phyloP scores from a whole-genome alignment of 352 stramenopile genomes.

The Pythium insidiosum region DNA sequence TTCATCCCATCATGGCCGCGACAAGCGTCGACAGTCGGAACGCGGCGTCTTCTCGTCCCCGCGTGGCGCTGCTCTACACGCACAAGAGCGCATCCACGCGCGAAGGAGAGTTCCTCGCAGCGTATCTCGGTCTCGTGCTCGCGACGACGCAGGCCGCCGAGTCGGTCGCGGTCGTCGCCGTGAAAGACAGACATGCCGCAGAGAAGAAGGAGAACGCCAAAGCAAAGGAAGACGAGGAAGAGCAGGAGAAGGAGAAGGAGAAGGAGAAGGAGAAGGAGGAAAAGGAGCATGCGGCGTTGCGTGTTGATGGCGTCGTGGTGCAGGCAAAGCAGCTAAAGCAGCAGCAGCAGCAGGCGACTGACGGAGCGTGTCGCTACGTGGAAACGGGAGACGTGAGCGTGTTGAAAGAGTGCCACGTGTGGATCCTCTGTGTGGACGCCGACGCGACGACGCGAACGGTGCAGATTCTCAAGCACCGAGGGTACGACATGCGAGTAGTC shows the following conservation, averaged over 20 bases:
- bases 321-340: constrained; percentile 13
- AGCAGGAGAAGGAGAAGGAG: not conserved
- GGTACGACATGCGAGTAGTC: not conserved
- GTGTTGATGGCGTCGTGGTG: constrained; percentile 41
- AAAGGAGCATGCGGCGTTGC: constrained; percentile 17
- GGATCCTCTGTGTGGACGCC: constrained; percentile 50
- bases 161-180: constrained; percentile 35
- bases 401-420: constrained; percentile 48
- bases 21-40: no score
- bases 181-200: constrained; percentile 4
- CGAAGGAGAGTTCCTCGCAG: constrained; percentile 53
- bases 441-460: constrained; percentile 24
- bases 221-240: not conserved
- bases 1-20: no score
- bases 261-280: not conserved
- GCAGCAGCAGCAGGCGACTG: no score
- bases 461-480: constrained; percentile 42
- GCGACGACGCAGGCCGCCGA: constrained; percentile 33
- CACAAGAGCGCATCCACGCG: constrained; percentile 27
- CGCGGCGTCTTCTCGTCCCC: constrained; percentile 10
- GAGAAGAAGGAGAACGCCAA: not conserved
- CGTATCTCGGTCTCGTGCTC: constrained; percentile 52
- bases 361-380: no score
- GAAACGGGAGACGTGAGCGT: constrained; percentile 24
- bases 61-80: constrained; percentile 54